Evolutionary conservation across 148 eudicot genomes (phyloP).

Genomic region (Amaranthus cruentus): DNA sequence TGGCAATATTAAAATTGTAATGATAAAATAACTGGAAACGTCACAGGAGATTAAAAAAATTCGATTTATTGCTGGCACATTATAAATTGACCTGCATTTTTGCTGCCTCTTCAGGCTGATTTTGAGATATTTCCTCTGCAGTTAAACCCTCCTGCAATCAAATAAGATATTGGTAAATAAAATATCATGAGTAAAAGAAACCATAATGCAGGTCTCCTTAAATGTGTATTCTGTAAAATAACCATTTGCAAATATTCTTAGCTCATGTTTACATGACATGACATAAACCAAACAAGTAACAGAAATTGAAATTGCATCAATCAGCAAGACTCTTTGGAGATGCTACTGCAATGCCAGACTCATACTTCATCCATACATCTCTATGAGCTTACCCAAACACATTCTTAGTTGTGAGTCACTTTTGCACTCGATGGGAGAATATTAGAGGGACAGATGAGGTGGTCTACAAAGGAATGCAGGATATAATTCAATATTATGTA

Average conservation of each 20-base stretch:
- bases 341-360: not conserved
- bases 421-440: too few species aligned
- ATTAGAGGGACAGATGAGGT: too few species aligned
- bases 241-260: not conserved
- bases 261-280: not conserved
- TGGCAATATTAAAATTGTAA: not conserved
- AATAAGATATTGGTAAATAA: conserved; percentile 11
- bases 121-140: conserved; percentile 74
- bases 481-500: too few species aligned
- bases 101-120: conserved; percentile 76
- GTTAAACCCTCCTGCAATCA: conserved; percentile 75
- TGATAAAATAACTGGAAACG: not conserved
- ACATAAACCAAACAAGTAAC: not conserved
- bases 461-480: too few species aligned
- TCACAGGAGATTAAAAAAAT: not conserved
- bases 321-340: not conserved
- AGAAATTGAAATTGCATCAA: not conserved
- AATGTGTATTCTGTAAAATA: not conserved
- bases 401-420: too few species aligned
- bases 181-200: not conserved
- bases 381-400: too few species aligned
- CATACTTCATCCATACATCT: not conserved
- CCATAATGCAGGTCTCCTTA: not conserved
- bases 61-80: conserved; percentile 5
- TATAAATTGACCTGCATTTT: conserved; percentile 56